Base-by-base conservation (phyloP, 208 protist genomes). In the Trypanosoma congolense region DNA sequence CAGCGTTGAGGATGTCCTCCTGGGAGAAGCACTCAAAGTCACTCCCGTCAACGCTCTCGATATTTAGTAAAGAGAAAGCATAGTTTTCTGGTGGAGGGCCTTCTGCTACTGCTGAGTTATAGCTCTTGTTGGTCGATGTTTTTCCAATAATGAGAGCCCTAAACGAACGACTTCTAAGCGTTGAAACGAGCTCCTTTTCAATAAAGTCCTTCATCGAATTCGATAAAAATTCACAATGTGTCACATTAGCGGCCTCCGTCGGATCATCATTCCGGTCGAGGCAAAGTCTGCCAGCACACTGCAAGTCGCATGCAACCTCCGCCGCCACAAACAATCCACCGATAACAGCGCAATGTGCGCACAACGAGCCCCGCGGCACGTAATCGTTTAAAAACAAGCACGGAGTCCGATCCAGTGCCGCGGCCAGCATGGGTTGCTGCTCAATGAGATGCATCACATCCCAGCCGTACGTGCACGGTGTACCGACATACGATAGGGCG, bases 351-450 rank as follows among this genome's bases (percentile, higher is more conserved):
- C 45, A 68, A n/a, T 73, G 74, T 38, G 78, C 12, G 40, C 75
- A 80, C 33, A 86, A 26, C 19, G 67, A 36, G 14, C 49, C 64
- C 29, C 55, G 29, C 2, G 73, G 71, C n/a, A 64, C 52, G 49
- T 63, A 48, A 52, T 83, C 75, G 63, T 85, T 90, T 10, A 90
- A 21, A 57, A 85, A 62, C 35, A 90, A 53, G 52, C 77, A 84
- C 35, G 65, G 63, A 18, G 75, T 74, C 12, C 59, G 62, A 9
- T 68, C 57, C 26, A 90, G 43, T 26, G 82, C 75, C 8, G 66
- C 52, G 25, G 50, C 33, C 6, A 90, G 72, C 18, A 56, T 54
- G 0, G 68, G 16, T 9, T 51, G 56, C 18, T 55, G 47, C 19
- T 51, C 25, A 19, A 83, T 35, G 16, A 83, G 67, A 14, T 63